Conservation (phyloP, 139 green algal genomes). For the Picochlorum sp. region DNA sequence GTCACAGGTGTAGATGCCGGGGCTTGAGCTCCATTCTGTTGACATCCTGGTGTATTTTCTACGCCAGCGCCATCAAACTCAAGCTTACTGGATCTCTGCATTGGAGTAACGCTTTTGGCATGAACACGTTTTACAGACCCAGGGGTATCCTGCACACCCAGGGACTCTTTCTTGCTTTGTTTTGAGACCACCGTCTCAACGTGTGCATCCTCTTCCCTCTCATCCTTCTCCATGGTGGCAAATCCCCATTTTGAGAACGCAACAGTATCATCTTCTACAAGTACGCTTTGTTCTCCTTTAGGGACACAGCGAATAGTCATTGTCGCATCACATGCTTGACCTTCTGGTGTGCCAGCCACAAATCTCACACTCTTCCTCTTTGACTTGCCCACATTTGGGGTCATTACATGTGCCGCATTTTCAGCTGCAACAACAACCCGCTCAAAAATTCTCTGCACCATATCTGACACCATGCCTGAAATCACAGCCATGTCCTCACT, state of each 20-base stretch:
- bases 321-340: constrained; percentile 23
- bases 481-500: background rate
- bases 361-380: constrained; percentile 10
- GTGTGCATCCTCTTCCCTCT: background rate
- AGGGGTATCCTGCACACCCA: background rate
- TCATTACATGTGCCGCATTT: background rate
- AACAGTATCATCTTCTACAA: constrained; percentile 34
- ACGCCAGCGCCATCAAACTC: background rate
- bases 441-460: background rate
- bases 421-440: background rate
- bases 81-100: background rate
- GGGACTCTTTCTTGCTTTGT: constrained; percentile 1
- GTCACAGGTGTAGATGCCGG: constrained; percentile 21
- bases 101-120: background rate
- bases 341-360: constrained; percentile 26
- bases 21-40: constrained; percentile 4
- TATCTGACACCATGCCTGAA: background rate
- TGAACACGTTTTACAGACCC: background rate
- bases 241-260: constrained; percentile 39
- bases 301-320: background rate
- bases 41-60: background rate
- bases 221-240: background rate
- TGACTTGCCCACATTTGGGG: background rate
- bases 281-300: constrained; percentile 6
- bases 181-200: constrained; percentile 16